Base-by-base conservation (phyloP, 2,329 filamentous ascomycete genomes). In the Fusarium humuli region DNA sequence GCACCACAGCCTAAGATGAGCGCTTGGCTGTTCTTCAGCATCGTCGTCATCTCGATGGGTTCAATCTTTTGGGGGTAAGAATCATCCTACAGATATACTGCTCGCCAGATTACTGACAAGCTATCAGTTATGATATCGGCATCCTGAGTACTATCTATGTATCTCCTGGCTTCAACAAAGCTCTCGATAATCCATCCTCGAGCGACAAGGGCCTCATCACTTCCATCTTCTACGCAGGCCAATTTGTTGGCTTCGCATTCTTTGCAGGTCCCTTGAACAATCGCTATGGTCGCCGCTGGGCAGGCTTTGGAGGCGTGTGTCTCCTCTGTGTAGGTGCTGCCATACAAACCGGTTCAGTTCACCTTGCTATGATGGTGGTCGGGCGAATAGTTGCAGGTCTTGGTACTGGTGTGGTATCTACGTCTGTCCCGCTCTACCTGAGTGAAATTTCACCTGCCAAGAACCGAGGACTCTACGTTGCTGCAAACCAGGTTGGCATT, bases 61-160 rank as follows among this genome's bases (percentile, higher is more conserved):
- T 65, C 61, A 2, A 65, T 65, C 23, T 65, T 65, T 14, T 65
- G 61, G 61, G 61, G 61, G 61, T 58, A 40, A 14, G 44, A n/a
- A 0, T 12, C 34, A 5, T 7, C 5, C 4, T n/a, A 2, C 3
- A 20, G 16, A 30, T 5, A 7, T 10, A n/a, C 1, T 4, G 1
- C 2, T 10, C 18, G 5, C 3, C 2, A 23, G 4, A 16, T 18
- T 1, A 4, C 29, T 57, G 1, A 57, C 25, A 57, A 11, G 10
- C 6, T 12, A 37, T 1, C 6, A 64, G 61, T 30, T 64, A 64
- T 25, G 61, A 64, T 8, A 65, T 65, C 8, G 61, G 61, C 5
- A 65, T 65, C 4, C n/a, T 65, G 8, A 65, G 61, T 4, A 65
- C 61, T 2, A 65, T 65, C 14, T 65, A 65, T 7, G 61, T 65